These are phyloP conservation scores for Allantophomopsis lycopodina DNA, from an alignment of 2,329 filamentous ascomycete genomes.

Conservation along the genomic window DNA sequence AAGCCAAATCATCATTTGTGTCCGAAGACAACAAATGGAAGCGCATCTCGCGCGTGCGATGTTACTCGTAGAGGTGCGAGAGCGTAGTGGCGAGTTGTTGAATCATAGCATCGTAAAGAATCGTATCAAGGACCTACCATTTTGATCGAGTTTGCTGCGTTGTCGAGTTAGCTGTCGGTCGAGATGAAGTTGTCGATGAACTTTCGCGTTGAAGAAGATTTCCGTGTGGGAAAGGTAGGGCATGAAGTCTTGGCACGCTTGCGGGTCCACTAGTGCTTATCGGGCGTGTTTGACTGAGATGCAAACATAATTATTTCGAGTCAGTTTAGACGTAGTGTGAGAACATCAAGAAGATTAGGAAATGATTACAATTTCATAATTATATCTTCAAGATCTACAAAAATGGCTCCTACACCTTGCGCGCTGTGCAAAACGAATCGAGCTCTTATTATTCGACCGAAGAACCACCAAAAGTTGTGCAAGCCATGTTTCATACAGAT, in stretches of 20 bases:
- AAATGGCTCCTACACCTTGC: constrained; percentile 71
- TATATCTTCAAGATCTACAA: not conserved
- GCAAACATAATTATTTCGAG: no score
- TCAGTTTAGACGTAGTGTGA: no score
- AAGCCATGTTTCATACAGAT: constrained; percentile 72
- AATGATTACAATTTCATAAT: not conserved
- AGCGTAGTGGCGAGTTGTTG: constrained; percentile 17
- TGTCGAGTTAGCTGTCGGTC: constrained; percentile 29
- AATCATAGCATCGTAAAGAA: constrained; percentile 9
- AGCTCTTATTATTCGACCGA: constrained; percentile 84
- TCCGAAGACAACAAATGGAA: constrained; percentile 17
- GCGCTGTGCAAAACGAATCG: constrained; percentile 62
- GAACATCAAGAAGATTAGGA: no score
- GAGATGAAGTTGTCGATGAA: constrained; percentile 26
- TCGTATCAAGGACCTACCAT: constrained; percentile 38
- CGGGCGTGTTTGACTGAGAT: constrained; percentile 1
- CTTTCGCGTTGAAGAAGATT: constrained; percentile 13
- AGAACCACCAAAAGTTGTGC: constrained; percentile 90
- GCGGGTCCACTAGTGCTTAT: constrained; percentile 1
- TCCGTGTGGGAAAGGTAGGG: constrained; percentile 6
- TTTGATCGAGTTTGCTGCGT: constrained; percentile 31
- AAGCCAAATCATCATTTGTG: constrained; percentile 48
- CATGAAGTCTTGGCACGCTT: constrained; percentile 11
- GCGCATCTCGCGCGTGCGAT: constrained; percentile 20
- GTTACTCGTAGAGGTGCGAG: constrained; percentile 22